phyloP scores from a whole-genome alignment of 345 rosid genomes.

The Ceriops tagal region DNA sequence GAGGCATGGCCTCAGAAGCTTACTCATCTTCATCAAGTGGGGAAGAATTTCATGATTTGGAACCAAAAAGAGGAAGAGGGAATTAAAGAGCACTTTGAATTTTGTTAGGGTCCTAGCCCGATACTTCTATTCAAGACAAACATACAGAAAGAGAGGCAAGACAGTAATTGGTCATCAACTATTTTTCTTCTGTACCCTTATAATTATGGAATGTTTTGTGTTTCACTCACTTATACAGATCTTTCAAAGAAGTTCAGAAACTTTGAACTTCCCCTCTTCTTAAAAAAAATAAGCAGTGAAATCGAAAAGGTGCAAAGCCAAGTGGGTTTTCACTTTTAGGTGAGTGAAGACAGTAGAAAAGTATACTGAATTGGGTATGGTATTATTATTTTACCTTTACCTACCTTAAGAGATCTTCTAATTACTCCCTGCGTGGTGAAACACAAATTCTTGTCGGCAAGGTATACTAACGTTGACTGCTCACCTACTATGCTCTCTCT shows the following conservation, averaged over 20 bases:
- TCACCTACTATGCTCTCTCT: constrained; percentile 45
- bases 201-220: constrained; percentile 22
- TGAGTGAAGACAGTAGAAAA: constrained; percentile 17
- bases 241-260: not conserved
- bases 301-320: constrained; percentile 17
- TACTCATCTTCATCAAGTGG: constrained; percentile 7
- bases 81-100: not conserved
- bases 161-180: constrained; percentile 20
- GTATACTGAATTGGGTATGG: constrained; percentile 4
- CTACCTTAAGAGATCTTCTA: constrained; percentile 23
- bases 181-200: constrained; percentile 2
- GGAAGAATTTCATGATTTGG: not conserved
- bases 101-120: not conserved
- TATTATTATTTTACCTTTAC: constrained; percentile 16
- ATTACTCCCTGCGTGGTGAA: constrained; percentile 50
- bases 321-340: constrained; percentile 11
- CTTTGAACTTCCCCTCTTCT: too few species aligned
- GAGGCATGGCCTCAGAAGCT: constrained; percentile 1
- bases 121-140: not conserved
- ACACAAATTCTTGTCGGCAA: constrained; percentile 72
- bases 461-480: constrained; percentile 49
- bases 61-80: not conserved
- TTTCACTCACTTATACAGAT: not conserved
- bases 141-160: constrained; percentile 8
- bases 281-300: constrained; percentile 8